Percentiles rank a stretch among this genome's conserved stretches.
phyloP scores from a whole-genome alignment of 352 stramenopile species.

The Phytophthora pinifolia region DNA sequence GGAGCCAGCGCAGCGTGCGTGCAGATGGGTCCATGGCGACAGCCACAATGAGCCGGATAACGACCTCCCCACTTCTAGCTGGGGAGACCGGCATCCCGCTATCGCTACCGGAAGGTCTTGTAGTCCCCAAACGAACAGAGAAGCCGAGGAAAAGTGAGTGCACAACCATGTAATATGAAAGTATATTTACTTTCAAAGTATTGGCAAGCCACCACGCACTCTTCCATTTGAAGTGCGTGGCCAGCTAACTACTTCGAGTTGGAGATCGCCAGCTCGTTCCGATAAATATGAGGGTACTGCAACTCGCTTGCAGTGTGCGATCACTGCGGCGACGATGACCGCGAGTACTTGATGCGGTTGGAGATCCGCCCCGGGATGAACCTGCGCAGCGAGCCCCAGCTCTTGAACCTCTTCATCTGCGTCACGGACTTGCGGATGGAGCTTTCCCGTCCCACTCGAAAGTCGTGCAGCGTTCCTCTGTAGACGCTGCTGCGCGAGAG shows the following conservation, averaged over 20 bases:
- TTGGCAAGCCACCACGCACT: constrained; percentile 12
- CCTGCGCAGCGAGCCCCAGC: constrained; percentile 31
- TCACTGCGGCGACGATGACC: constrained; percentile 26
- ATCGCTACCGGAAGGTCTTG: background rate
- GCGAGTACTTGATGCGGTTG: constrained; percentile 30
- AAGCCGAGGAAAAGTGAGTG: constrained; percentile 31
- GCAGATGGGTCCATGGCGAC: constrained; percentile 13
- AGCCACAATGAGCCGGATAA: constrained; percentile 26
- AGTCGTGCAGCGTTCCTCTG: constrained; percentile 56
- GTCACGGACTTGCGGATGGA: constrained; percentile 24
- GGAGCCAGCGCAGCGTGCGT: constrained; percentile 20
- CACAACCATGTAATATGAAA: constrained; percentile 21
- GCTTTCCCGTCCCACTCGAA: constrained; percentile 31
- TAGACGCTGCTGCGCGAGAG: constrained; percentile 68
- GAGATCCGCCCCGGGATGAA: constrained; percentile 29
- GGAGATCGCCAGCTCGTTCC: background rate
- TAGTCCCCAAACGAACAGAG: constrained; percentile 22
- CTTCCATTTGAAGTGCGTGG: constrained; percentile 19
- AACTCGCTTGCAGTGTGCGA: background rate
- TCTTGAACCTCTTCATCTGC: constrained; percentile 45
- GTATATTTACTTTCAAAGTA: constrained; percentile 7
- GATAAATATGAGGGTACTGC: constrained; percentile 23
- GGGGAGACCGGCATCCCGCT: background rate
- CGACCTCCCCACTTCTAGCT: constrained; percentile 13
- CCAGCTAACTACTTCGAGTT: background rate